These are phyloP conservation scores for Arthonia radiata DNA, from an alignment of 495 filamentous ascomycete genomes.

Conservation along the genomic window DNA sequence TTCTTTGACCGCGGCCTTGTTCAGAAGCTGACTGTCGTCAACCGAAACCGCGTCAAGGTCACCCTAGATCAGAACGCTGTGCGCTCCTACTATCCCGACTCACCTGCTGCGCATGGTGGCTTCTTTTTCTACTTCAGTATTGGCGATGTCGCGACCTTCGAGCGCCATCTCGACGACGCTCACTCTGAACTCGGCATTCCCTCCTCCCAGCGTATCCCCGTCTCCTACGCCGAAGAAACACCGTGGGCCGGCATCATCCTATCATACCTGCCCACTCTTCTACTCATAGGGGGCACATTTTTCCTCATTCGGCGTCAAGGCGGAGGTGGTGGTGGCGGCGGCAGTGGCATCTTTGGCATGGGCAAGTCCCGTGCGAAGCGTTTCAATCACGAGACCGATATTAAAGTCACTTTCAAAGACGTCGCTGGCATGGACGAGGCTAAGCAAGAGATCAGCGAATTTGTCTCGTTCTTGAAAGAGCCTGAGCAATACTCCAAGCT, in stretches of 20 bases:
- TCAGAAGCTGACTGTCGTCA: slow-evolving; percentile 67
- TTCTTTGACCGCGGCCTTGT: slow-evolving; percentile 92
- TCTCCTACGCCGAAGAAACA: slow-evolving; percentile 59
- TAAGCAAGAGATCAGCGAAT: slow-evolving; percentile 97
- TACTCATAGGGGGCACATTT: slow-evolving; percentile 59
- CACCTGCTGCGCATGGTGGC: slow-evolving; percentile 37
- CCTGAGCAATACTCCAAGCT: slow-evolving; percentile 76
- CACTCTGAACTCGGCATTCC: slow-evolving; percentile 74
- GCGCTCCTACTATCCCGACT: slow-evolving; percentile 56
- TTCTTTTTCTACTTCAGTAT: slow-evolving; percentile 89
- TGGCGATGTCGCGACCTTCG: slow-evolving; percentile 81
- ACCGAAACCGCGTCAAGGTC: slow-evolving; percentile 48
- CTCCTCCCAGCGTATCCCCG: slow-evolving; percentile 60
- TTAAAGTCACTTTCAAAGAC: slow-evolving; percentile 92
- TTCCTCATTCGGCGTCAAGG: slow-evolving; percentile 44
- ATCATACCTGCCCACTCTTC: slow-evolving; percentile 64
- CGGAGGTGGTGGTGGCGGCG: slow-evolving; percentile 34
- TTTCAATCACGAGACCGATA: slow-evolving; percentile 87
- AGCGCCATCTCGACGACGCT: slow-evolving; percentile 62
- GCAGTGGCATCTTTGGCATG: slow-evolving; percentile 76
- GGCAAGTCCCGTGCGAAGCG: slow-evolving; percentile 84
- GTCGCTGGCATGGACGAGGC: slow-evolving; percentile 98
- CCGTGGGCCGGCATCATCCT: slow-evolving; percentile 36
- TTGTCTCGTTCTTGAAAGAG: slow-evolving; percentile 83
- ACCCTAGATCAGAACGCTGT: slow-evolving; percentile 66